phyloP scores from a whole-genome alignment of 345 rosid species.

The Moricandia arvensis region DNA sequence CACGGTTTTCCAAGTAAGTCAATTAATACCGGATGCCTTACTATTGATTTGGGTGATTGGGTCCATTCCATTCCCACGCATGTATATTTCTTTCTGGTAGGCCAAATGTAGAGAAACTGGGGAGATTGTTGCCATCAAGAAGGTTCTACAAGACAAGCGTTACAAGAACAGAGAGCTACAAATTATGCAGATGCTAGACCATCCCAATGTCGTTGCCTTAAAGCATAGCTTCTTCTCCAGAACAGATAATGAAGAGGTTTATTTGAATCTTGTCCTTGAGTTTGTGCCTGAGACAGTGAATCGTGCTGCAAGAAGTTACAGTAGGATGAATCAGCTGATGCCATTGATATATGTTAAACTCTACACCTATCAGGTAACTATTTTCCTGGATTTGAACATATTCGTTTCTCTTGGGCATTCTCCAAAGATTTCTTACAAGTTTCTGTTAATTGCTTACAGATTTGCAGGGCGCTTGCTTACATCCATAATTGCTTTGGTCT shows the following conservation, averaged over 20 bases:
- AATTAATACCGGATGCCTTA: conserved; percentile 2
- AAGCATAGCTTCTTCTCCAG: conserved; percentile 86
- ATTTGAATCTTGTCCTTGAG: conserved; percentile 86
- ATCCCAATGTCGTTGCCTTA: conserved; percentile 85
- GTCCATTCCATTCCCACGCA: neutral
- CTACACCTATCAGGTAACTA: conserved; percentile 77
- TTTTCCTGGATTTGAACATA: conserved; percentile 8
- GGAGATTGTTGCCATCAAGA: conserved; percentile 88
- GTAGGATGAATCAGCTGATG: conserved; percentile 78
- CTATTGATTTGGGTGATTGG: conserved; percentile 32
- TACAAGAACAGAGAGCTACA: conserved; percentile 92
- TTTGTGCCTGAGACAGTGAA: conserved; percentile 90
- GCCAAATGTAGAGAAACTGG: conserved; percentile 97
- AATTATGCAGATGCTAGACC: conserved; percentile 95
- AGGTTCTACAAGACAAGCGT: conserved; percentile 93
- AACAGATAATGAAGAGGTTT: conserved; percentile 84
- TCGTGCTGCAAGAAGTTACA: conserved; percentile 77
- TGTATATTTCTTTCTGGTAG: conserved; percentile 47
- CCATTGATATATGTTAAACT: conserved; percentile 90
- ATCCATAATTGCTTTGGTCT: conserved; percentile 81
- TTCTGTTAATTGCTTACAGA: conserved; percentile 49
- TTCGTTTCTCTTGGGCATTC: neutral
- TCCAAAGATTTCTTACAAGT: conserved; percentile 4
- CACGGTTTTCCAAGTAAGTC: conserved; percentile 78
- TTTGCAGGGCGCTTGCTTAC: conserved; percentile 93